Evolutionary conservation across 768 basidiomycete genomes (phyloP).

Genomic region (Lyophyllum semitale): DNA sequence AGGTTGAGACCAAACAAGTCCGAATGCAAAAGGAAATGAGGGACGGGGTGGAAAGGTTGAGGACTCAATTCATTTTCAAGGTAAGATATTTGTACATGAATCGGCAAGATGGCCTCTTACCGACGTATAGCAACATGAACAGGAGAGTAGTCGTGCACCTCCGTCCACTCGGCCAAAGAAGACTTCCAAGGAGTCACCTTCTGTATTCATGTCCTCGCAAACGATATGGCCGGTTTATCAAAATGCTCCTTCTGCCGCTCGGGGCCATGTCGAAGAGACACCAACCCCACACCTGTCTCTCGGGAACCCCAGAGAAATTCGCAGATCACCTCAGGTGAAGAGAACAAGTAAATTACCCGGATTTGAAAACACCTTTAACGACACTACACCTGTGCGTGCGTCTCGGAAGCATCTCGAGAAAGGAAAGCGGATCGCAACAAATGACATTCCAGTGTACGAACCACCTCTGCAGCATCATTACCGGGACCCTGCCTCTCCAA

Average conservation of each 20-base stretch:
- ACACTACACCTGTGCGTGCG: conserved; percentile 37
- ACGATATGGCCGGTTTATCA: conserved; percentile 36
- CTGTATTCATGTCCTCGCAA: conserved; percentile 42
- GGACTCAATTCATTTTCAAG: conserved; percentile 70
- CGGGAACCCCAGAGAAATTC: conserved; percentile 21
- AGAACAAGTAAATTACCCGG: conserved; percentile 44
- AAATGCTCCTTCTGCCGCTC: conserved; percentile 22
- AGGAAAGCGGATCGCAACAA: conserved; percentile 18
- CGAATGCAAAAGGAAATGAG: conserved; percentile 63
- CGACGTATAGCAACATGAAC: conserved; percentile 60
- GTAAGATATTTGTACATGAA: conserved; percentile 31
- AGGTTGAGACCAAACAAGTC: conserved; percentile 55
- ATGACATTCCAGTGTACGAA: neutral
- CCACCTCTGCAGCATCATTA: neutral
- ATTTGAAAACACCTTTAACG: conserved; percentile 56
- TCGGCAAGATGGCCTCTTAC: neutral
- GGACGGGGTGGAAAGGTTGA: conserved; percentile 69
- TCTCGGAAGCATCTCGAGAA: conserved; percentile 18
- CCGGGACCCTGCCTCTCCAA: conserved; percentile 8
- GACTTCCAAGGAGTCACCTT: conserved; percentile 33
- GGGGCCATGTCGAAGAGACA: conserved; percentile 32
- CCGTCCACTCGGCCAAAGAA: conserved; percentile 47
- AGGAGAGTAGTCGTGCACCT: conserved; percentile 58
- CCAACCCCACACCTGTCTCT: conserved; percentile 29
- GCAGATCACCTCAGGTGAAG: conserved; percentile 32